Evolutionary conservation across 768 basidiomycete genomes (phyloP).

Genomic region (Hericium erinaceus): DNA sequence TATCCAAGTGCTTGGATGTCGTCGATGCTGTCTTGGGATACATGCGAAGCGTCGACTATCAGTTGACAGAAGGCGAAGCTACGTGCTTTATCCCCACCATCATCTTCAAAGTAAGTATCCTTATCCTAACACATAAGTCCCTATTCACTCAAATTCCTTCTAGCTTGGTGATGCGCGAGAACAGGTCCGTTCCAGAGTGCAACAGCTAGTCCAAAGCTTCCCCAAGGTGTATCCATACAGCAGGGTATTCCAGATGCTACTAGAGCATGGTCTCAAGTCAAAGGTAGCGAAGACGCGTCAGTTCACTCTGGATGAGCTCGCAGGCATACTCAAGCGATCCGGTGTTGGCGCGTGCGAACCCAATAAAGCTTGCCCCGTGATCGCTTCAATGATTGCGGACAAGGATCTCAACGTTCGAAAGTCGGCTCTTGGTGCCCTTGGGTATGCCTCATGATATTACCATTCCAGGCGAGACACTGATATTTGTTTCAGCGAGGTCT

Average conservation of each 20-base stretch:
- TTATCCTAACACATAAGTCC: neutral
- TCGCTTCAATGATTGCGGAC: slow-evolving; percentile 78
- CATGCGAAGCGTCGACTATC: slow-evolving; percentile 62
- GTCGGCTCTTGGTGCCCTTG: slow-evolving; percentile 72
- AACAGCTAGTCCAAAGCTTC: slow-evolving; percentile 75
- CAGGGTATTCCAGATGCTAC: slow-evolving; percentile 77
- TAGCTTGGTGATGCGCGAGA: slow-evolving; percentile 93
- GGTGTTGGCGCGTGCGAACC: slow-evolving; percentile 80
- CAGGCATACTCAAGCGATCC: slow-evolving; percentile 65
- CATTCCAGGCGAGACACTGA: neutral
- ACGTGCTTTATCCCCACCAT: slow-evolving; percentile 83
- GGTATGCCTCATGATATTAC: slow-evolving; percentile 37
- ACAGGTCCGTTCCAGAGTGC: slow-evolving; percentile 67
- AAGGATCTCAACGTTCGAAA: slow-evolving; percentile 86
- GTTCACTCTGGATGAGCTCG: slow-evolving; percentile 78
- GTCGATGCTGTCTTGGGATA: slow-evolving; percentile 72
- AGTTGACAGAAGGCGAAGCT: slow-evolving; percentile 81
- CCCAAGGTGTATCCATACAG: slow-evolving; percentile 92
- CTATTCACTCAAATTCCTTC: neutral
- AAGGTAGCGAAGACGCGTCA: slow-evolving; percentile 90
- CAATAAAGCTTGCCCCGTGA: slow-evolving; percentile 63
- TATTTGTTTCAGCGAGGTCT: slow-evolving; percentile 53
- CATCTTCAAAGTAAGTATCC: slow-evolving; percentile 70
- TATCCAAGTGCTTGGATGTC: slow-evolving; percentile 82
- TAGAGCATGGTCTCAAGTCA: slow-evolving; percentile 83